A percentile compares a stretch with the other conserved stretches of the same genome.
These are phyloP conservation scores for Pleurozium schreberi DNA, from an alignment of 225 moss, liverwort and hornwort genomes.

Conservation along the genomic window DNA sequence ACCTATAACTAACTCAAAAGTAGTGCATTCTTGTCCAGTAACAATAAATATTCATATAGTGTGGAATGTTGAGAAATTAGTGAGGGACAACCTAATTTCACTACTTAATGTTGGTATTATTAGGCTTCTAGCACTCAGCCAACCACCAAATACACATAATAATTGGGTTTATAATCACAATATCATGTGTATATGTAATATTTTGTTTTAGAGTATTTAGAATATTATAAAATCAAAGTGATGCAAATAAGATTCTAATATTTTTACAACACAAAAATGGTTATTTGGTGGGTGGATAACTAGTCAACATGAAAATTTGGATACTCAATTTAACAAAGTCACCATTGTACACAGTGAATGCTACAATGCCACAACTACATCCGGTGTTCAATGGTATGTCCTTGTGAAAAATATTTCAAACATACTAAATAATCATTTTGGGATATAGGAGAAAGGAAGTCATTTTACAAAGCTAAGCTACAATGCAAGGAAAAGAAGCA, in stretches of 20 bases:
- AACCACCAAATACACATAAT: no score
- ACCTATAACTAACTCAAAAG: no score
- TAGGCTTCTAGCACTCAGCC: neutral
- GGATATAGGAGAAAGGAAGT: neutral
- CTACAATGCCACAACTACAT: neutral
- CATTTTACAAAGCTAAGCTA: neutral
- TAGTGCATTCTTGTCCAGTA: no score
- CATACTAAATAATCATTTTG: neutral
- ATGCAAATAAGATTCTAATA: neutral
- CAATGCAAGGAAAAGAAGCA: rapidly evolving
- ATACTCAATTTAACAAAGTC: neutral
- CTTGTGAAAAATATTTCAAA: neutral
- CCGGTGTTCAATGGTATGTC: neutral
- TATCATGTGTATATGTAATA: neutral
- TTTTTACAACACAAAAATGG: rapidly evolving
- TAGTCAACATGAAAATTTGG: neutral
- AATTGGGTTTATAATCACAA: no score
- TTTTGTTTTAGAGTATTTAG: no score
- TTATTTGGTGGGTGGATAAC: neutral
- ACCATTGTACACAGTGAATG: neutral
- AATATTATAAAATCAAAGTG: no score
- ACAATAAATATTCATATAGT: no score
- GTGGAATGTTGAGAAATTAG: no score
- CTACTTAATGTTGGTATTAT: no score
- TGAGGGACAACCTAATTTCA: no score